These are phyloP conservation scores for Metschnikowia hibisci DNA, from an alignment of 805 yeast species.

Conservation along the genomic window DNA sequence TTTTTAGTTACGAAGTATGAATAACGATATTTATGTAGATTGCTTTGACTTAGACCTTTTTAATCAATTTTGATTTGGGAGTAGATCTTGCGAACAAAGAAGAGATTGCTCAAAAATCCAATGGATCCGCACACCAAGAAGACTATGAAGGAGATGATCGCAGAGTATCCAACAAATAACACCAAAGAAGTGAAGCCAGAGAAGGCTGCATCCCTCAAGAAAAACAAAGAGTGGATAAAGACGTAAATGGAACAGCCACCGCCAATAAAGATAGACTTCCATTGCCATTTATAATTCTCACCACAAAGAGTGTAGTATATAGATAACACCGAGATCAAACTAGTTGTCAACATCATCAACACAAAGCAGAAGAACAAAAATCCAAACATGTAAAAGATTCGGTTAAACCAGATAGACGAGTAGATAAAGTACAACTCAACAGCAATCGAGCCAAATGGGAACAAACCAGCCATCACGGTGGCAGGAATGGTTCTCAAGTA, in stretches of 20 bases:
- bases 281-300: slow-evolving; percentile 96
- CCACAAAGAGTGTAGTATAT: slow-evolving; percentile 81
- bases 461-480: slow-evolving; percentile 75
- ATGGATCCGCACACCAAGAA: slow-evolving; percentile 85
- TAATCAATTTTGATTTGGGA: slow-evolving; percentile 80
- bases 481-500: slow-evolving; percentile 66
- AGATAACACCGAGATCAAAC: slow-evolving; percentile 73
- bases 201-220: slow-evolving; percentile 60
- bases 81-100: slow-evolving; percentile 76
- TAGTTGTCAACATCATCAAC: slow-evolving; percentile 78
- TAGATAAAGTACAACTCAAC: slow-evolving; percentile 92
- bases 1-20: background rate
- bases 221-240: slow-evolving; percentile 68
- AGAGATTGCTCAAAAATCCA: slow-evolving; percentile 72
- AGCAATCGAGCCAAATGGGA: slow-evolving; percentile 93
- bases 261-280: slow-evolving; percentile 84
- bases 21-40: slow-evolving; percentile 1
- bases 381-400: slow-evolving; percentile 96
- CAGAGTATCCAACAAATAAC: slow-evolving; percentile 78
- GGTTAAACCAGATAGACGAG: slow-evolving; percentile 89
- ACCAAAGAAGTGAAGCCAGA: slow-evolving; percentile 74
- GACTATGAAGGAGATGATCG: slow-evolving; percentile 61
- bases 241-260: slow-evolving; percentile 88
- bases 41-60: background rate
- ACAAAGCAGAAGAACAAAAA: slow-evolving; percentile 84